Conservation (phyloP, 2,329 filamentous ascomycete genomes). For the Tolypocladium sp. region DNA sequence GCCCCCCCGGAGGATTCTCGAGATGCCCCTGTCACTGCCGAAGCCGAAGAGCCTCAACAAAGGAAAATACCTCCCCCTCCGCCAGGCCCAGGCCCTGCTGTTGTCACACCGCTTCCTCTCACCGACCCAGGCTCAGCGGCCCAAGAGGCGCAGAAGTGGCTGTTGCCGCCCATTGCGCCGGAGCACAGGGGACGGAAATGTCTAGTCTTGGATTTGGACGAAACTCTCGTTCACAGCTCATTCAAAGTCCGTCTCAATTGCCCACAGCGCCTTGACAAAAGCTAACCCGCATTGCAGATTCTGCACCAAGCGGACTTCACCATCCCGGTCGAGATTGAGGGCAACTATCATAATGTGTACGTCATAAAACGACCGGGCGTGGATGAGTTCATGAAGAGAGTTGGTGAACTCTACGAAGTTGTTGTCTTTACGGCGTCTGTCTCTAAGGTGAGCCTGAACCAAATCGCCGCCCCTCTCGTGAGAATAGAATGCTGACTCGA, state of each 20-base stretch:
- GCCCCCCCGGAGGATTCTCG: conserved; percentile 42
- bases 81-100: conserved; percentile 33
- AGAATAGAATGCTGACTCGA: not conserved
- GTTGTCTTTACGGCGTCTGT: conserved; percentile 98
- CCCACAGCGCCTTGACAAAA: not conserved
- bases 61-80: conserved; percentile 33
- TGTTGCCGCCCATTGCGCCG: conserved; percentile 74
- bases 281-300: conserved; percentile 48
- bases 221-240: conserved; percentile 95
- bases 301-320: conserved; percentile 98
- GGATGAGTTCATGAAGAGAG: conserved; percentile 97
- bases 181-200: conserved; percentile 85
- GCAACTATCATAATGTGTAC: conserved; percentile 98
- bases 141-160: conserved; percentile 46
- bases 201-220: conserved; percentile 87
- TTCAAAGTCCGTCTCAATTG: conserved; percentile 65
- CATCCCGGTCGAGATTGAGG: conserved; percentile 97
- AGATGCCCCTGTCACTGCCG: conserved; percentile 29
- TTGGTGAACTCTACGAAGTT: conserved; percentile 95
- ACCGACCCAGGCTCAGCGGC: conserved; percentile 32
- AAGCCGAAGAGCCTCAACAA: conserved; percentile 25
- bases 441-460: conserved; percentile 62
- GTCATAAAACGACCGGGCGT: conserved; percentile 99
- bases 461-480: conserved; percentile 5
- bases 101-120: conserved; percentile 28